Evolutionary conservation across 2,329 filamentous ascomycete genomes (phyloP).

Genomic region (Scolecobasidium constrictum): DNA sequence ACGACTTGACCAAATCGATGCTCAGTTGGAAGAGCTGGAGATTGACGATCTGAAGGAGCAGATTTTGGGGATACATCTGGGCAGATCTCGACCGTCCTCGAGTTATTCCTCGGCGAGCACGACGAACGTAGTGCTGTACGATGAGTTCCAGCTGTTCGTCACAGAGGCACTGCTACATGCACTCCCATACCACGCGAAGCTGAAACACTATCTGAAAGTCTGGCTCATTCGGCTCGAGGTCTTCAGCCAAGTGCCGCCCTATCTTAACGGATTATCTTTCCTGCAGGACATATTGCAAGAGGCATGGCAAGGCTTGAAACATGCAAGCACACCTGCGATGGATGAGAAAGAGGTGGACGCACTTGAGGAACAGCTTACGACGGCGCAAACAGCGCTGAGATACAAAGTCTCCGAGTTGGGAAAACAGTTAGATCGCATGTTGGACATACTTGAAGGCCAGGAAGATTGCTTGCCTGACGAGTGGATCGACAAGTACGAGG

Average conservation of each 20-base stretch:
- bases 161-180: conserved; percentile 87
- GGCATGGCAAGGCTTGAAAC: conserved; percentile 41
- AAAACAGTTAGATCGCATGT: conserved; percentile 66
- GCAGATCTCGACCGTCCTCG: conserved; percentile 34
- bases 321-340: background rate
- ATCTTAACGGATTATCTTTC: conserved; percentile 53
- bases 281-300: conserved; percentile 53
- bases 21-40: conserved; percentile 57
- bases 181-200: conserved; percentile 65
- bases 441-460: conserved; percentile 76
- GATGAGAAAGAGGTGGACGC: conserved; percentile 29
- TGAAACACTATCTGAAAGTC: conserved; percentile 60
- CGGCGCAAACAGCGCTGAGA: conserved; percentile 52
- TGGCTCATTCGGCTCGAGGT: conserved; percentile 73
- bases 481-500: conserved; percentile 83
- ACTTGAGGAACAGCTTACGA: conserved; percentile 19
- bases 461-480: conserved; percentile 72
- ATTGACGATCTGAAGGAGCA: conserved; percentile 84
- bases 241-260: conserved; percentile 59
- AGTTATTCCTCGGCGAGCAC: conserved; percentile 19
- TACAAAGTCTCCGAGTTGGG: conserved; percentile 54
- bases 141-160: conserved; percentile 81
- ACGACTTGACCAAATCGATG: conserved; percentile 62
- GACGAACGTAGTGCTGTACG: conserved; percentile 56
- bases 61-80: conserved; percentile 64